Conservation (phyloP, 495 filamentous ascomycete genomes). For the Penicillium samsonianum region DNA sequence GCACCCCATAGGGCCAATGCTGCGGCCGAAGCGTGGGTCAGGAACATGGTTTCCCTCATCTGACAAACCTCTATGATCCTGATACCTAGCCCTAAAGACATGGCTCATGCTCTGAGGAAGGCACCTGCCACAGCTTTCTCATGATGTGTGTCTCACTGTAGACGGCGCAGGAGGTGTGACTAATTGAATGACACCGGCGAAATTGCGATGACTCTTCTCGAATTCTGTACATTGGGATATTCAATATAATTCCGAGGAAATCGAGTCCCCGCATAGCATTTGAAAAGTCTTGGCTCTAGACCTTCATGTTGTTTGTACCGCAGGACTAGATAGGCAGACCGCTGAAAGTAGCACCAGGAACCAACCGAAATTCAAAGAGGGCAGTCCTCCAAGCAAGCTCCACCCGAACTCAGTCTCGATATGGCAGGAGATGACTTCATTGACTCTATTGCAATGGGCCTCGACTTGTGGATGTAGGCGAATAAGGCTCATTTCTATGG, state of each 20-base stretch:
- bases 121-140: constrained; percentile 23
- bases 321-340: neutral
- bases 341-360: neutral
- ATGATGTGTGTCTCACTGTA: constrained; percentile 12
- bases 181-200: neutral
- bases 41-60: constrained; percentile 23
- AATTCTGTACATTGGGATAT: neutral
- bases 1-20: constrained; percentile 32
- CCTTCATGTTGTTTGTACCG: neutral
- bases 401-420: neutral
- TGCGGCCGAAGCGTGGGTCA: constrained; percentile 29
- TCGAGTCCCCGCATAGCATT: neutral
- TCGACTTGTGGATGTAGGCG: neutral
- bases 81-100: neutral
- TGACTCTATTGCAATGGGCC: neutral
- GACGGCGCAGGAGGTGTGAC: constrained; percentile 13
- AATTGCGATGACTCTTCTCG: neutral
- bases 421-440: constrained; percentile 1
- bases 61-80: constrained; percentile 22
- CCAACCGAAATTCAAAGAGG: neutral
- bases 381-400: neutral
- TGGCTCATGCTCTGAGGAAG: constrained; percentile 18
- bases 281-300: neutral
- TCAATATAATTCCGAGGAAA: neutral
- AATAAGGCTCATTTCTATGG: constrained; percentile 17